phyloP scores from a whole-genome alignment of 2,329 filamentous ascomycete genomes.

The Microdochium trichocladiopsis region DNA sequence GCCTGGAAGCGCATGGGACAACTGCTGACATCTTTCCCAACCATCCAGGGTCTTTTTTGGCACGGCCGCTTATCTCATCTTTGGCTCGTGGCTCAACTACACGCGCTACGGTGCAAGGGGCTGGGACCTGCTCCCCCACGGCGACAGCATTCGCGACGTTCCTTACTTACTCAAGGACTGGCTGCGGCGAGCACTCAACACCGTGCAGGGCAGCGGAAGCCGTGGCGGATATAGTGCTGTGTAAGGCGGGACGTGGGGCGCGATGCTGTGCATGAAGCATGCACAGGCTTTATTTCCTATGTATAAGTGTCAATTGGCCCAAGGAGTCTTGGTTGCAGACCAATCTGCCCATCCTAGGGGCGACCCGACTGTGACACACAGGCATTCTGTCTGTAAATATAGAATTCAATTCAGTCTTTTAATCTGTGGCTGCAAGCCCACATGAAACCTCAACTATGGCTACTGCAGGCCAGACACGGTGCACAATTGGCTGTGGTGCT shows the following conservation, averaged over 20 bases:
- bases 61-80: constrained; percentile 86
- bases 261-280: too few species aligned
- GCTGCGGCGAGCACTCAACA: constrained; percentile 70
- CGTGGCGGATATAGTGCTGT: constrained; percentile 94
- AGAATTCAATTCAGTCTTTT: too few species aligned
- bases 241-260: constrained; percentile 25
- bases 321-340: too few species aligned
- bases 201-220: constrained; percentile 74
- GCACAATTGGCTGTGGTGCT: too few species aligned
- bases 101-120: constrained; percentile 91
- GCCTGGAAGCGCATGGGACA: neutral
- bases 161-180: constrained; percentile 92
- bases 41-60: constrained; percentile 72
- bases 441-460: too few species aligned
- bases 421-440: too few species aligned
- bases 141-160: constrained; percentile 84
- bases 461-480: too few species aligned
- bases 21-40: neutral
- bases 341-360: too few species aligned
- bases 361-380: too few species aligned
- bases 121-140: constrained; percentile 91
- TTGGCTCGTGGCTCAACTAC: constrained; percentile 98
- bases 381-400: too few species aligned
- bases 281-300: too few species aligned
- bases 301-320: too few species aligned